Evolutionary conservation across 257 asterid genomes (phyloP).

Genomic region (Solanum dulcamara): DNA sequence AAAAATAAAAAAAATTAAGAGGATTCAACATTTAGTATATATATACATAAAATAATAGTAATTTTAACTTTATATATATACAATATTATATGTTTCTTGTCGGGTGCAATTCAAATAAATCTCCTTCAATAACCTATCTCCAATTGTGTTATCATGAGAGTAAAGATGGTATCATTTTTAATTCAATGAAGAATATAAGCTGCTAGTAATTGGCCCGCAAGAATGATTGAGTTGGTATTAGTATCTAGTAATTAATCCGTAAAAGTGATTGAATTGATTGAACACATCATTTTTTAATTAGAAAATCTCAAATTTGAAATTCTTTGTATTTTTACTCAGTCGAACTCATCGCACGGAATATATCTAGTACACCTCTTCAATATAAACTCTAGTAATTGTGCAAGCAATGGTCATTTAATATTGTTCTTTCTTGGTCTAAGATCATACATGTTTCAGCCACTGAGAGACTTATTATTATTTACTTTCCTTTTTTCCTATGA

Average conservation of each 20-base stretch:
- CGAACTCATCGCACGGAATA: too few species aligned
- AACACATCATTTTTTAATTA: background rate
- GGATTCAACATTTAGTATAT: too few species aligned
- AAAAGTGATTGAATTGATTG: too few species aligned
- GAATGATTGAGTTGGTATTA: too few species aligned
- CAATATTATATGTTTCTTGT: background rate
- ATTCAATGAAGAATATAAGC: background rate
- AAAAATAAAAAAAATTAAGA: too few species aligned
- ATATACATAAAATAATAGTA: too few species aligned
- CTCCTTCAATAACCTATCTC: accelerated
- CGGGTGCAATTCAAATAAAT: accelerated
- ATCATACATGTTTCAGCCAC: background rate
- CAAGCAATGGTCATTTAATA: background rate
- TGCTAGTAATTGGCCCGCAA: too few species aligned
- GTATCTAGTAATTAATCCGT: too few species aligned
- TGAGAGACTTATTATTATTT: background rate
- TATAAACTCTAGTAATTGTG: background rate
- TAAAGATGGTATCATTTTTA: background rate
- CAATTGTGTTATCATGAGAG: background rate
- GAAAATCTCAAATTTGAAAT: background rate
- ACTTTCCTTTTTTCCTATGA: background rate
- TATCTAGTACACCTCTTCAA: background rate
- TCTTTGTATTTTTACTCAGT: too few species aligned
- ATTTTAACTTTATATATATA: background rate
- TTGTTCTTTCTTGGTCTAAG: background rate